Percentiles rank a stretch among this genome's conserved stretches.
Evolutionary conservation across 495 filamentous ascomycete genomes (phyloP).

Genomic region (Neurospora terricola): DNA sequence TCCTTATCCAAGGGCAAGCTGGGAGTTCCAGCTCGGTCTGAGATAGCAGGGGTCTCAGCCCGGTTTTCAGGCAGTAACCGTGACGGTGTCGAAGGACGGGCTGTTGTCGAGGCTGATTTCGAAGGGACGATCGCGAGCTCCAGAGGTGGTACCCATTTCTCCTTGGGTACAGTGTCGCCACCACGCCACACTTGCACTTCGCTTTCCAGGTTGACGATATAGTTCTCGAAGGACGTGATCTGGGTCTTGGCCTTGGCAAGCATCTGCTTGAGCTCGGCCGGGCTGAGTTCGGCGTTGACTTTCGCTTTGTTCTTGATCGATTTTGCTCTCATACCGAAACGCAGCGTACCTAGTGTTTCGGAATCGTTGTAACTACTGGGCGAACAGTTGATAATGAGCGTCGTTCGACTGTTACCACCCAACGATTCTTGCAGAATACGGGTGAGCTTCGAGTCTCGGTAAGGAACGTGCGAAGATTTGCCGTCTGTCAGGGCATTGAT

Average conservation of each 20-base stretch:
- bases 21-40: constrained; percentile 76
- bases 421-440: constrained; percentile 93
- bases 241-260: constrained; percentile 87
- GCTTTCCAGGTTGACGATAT: constrained; percentile 72
- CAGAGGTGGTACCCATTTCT: constrained; percentile 45
- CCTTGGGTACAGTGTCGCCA: constrained; percentile 82
- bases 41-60: constrained; percentile 53
- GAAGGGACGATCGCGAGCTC: neutral
- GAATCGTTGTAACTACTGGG: constrained; percentile 97
- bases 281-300: constrained; percentile 96
- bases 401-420: constrained; percentile 94
- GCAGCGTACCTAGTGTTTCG: constrained; percentile 85
- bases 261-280: constrained; percentile 82
- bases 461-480: constrained; percentile 95
- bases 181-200: constrained; percentile 80
- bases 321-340: constrained; percentile 95
- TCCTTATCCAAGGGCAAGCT: constrained; percentile 88
- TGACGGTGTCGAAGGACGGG: constrained; percentile 73
- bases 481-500: constrained; percentile 97
- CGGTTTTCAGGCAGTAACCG: constrained; percentile 63
- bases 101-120: constrained; percentile 51
- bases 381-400: constrained; percentile 96
- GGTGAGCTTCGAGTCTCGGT: constrained; percentile 96
- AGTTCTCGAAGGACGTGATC: constrained; percentile 76
- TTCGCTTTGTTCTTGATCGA: constrained; percentile 99